A percentile compares a stretch with the other conserved stretches of the same genome.
Conservation (phyloP, 305 asterid genomes). For the Rubia peregrina region DNA sequence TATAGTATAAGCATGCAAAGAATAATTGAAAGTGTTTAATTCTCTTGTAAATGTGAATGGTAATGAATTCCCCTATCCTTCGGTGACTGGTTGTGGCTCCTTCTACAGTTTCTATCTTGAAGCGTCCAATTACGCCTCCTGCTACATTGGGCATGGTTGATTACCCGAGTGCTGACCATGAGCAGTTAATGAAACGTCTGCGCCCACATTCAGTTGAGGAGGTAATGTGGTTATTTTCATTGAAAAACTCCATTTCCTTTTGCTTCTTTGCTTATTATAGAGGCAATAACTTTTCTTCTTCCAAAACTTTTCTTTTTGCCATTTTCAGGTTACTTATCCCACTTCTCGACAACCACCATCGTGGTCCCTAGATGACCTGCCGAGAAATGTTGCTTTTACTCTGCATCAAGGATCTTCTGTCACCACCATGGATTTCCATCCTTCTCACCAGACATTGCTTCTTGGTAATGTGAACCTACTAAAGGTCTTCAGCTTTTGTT, state of each 20-base stretch:
- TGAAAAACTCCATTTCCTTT: neutral
- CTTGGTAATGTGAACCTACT: slow-evolving; percentile 40
- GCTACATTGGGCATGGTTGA: slow-evolving; percentile 88
- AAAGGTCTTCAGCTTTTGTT: neutral
- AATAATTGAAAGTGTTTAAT: neutral
- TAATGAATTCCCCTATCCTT: neutral
- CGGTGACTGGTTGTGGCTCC: slow-evolving; percentile 9
- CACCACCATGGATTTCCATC: slow-evolving; percentile 83
- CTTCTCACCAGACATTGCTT: slow-evolving; percentile 68
- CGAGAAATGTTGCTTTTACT: slow-evolving; percentile 69
- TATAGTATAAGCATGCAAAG: neutral
- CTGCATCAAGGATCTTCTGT: slow-evolving; percentile 76
- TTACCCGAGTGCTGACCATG: slow-evolving; percentile 79
- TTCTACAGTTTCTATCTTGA: slow-evolving; percentile 62
- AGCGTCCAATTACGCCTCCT: slow-evolving; percentile 95
- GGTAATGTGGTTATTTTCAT: slow-evolving; percentile 28
- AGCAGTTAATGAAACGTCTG: slow-evolving; percentile 89
- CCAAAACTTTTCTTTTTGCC: slow-evolving; percentile 9
- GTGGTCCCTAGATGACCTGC: slow-evolving; percentile 75
- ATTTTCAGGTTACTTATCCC: slow-evolving; percentile 69
- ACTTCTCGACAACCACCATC: slow-evolving; percentile 72
- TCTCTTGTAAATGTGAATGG: neutral
- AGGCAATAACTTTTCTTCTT: neutral
- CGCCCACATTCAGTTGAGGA: slow-evolving; percentile 94
- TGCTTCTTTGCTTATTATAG: slow-evolving; percentile 12